Percentiles rank a stretch among this genome's conserved stretches.
Evolutionary conservation across 1,139 yeast genomes (phyloP).

Genomic region (Candida neerlandica): DNA sequence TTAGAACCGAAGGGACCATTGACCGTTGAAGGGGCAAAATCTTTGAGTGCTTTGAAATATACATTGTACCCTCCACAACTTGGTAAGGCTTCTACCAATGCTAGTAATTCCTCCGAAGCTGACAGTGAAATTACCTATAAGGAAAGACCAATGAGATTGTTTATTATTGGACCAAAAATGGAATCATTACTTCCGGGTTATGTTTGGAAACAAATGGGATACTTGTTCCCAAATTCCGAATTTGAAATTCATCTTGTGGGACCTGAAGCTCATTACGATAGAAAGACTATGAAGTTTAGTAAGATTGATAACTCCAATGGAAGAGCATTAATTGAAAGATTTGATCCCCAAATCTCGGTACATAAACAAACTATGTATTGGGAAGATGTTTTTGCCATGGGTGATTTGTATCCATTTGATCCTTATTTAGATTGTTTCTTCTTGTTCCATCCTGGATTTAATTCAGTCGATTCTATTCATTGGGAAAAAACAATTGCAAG

Average conservation of each 20-base stretch:
- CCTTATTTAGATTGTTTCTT: constrained; percentile 93
- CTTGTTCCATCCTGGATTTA: constrained; percentile 93
- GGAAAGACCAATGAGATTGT: constrained; percentile 87
- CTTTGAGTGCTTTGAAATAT: constrained; percentile 87
- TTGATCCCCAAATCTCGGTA: constrained; percentile 74
- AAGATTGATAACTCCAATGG: constrained; percentile 45
- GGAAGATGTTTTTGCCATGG: constrained; percentile 86
- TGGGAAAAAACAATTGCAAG: constrained; percentile 88
- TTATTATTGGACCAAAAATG: constrained; percentile 88
- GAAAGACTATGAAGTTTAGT: constrained; percentile 40
- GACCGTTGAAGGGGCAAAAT: constrained; percentile 88
- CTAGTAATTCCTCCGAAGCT: constrained; percentile 26
- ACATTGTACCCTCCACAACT: constrained; percentile 75
- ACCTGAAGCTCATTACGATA: constrained; percentile 85
- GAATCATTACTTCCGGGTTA: constrained; percentile 94
- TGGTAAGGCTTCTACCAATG: constrained; percentile 22
- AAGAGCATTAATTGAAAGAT: constrained; percentile 69
- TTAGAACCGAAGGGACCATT: constrained; percentile 84
- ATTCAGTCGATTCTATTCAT: constrained; percentile 77
- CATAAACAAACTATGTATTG: constrained; percentile 88
- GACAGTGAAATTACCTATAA: constrained; percentile 51
- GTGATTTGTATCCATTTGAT: constrained; percentile 96
- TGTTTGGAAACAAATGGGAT: constrained; percentile 93
- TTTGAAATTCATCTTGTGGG: constrained; percentile 92
- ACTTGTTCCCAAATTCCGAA: constrained; percentile 76